Evolutionary conservation across 139 green algal species (phyloP), one percentile per base, ranked within the genome.

Genomic region (Tetratostichococcus sp.): DNA sequence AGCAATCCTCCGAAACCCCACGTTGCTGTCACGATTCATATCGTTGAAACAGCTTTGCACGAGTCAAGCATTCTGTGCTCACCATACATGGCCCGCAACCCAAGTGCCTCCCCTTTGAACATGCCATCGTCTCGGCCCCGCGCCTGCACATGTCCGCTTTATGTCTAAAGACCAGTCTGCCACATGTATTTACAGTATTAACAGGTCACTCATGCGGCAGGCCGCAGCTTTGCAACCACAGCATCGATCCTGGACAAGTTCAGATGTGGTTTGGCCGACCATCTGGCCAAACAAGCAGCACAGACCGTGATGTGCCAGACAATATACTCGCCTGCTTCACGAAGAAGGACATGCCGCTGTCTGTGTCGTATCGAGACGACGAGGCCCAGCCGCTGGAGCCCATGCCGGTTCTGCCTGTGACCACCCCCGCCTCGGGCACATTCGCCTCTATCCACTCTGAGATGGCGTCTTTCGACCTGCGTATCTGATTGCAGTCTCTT

Each of bases 101-200:
- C 92, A 35, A 92, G 72, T 0, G 86, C 87, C 78, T 98, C 94
- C 2, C 92, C 92, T 22, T 84, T 75, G 78, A 98, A 98, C 94
- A 98, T 97, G 39, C 43, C 66, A 26, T 88, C 83, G 65, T 79
- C 77, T 25, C 66, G 31, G 1, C 71, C 43, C 14, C 30, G 31
- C 11, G 67, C 66, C 50, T 62, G 50, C 50, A 26, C 11, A 25
- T 28, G 39, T 50, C n/a, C n/a, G n/a, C n/a, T n/a, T n/a, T n/a
- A n/a, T n/a, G n/a, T n/a, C n/a, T n/a, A n/a, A n/a, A n/a, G n/a
- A n/a, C n/a, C n/a, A n/a, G n/a, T n/a, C n/a, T n/a, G n/a, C n/a
- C n/a, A n/a, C n/a, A n/a, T n/a, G n/a, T n/a, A n/a, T n/a, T n/a
- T n/a, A n/a, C n/a, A n/a, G n/a, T n/a, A n/a, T n/a, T n/a, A n/a